Conservation (phyloP, 768 basidiomycete species). For the Plicaturopsis crispa region DNA sequence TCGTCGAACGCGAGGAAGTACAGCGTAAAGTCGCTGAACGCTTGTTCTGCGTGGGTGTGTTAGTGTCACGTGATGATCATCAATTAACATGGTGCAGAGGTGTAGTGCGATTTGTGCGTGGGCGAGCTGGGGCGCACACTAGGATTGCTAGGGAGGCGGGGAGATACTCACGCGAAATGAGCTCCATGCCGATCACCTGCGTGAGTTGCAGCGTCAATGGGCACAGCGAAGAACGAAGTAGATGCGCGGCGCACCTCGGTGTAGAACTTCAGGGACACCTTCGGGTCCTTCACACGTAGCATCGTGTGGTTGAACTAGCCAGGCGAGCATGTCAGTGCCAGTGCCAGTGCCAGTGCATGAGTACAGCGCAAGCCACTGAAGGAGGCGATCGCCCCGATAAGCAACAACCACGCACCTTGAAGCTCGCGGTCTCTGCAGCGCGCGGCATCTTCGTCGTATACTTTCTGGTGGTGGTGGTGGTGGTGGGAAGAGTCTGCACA, state of each 20-base stretch:
- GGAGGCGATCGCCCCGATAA: not conserved
- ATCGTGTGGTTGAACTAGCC: conserved; percentile 79
- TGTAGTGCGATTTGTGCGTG: too few relatives aligned
- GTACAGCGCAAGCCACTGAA: not conserved
- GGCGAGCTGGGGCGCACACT: not conserved
- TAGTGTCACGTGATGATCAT: conserved; percentile 8
- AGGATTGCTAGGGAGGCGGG: not conserved
- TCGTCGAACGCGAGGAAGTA: conserved; percentile 83
- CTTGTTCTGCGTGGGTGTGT: conserved; percentile 33
- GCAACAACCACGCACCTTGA: conserved; percentile 34
- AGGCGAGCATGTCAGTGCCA: not conserved
- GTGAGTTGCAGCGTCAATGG: not conserved
- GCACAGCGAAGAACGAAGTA: not conserved
- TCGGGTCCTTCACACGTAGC: conserved; percentile 85
- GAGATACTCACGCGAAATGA: conserved; percentile 41
- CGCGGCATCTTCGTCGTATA: too few relatives aligned
- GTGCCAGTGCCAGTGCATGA: conserved; percentile 2
- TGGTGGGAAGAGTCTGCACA: too few relatives aligned
- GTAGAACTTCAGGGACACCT: conserved; percentile 77
- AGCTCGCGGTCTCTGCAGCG: conserved; percentile 55
- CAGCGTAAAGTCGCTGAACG: conserved; percentile 59
- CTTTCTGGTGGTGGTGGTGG: too few relatives aligned
- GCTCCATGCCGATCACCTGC: conserved; percentile 70
- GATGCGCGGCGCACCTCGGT: conserved; percentile 40
- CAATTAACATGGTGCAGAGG: too few relatives aligned